A percentile compares a stretch with the other conserved stretches of the same genome.
Conservation (phyloP, 2,329 filamentous ascomycete species). For the Aurifilum marmelostoma region DNA sequence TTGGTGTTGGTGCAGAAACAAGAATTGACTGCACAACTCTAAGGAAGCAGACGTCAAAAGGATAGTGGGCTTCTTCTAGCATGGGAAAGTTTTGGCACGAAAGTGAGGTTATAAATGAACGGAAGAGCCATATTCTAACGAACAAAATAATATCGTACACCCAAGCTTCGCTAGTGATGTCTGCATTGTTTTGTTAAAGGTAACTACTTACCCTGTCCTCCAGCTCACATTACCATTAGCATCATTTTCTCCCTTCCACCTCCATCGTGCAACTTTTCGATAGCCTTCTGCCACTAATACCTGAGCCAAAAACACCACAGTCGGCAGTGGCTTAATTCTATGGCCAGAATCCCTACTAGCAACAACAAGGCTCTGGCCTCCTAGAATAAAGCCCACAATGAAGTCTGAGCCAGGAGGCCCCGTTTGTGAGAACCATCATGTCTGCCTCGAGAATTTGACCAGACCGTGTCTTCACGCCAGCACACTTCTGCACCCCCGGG, state of each 20-base stretch:
- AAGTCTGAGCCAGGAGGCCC: conserved; percentile 60
- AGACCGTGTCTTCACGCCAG: conserved; percentile 35
- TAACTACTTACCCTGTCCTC: conserved; percentile 39
- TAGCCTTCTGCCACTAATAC: conserved; percentile 48
- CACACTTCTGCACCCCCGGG: conserved; percentile 32
- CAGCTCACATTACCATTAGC: conserved; percentile 40
- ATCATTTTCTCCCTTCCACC: conserved; percentile 50
- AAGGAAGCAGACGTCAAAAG: no score
- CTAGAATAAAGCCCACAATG: conserved; percentile 61
- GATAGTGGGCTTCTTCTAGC: no score
- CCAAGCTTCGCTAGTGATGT: no score
- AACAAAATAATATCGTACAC: background rate
- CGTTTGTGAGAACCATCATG: conserved; percentile 54
- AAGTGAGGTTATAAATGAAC: no score
- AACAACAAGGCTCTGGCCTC: conserved; percentile 52
- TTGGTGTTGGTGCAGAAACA: no score
- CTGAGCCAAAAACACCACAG: conserved; percentile 59
- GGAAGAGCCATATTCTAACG: no score
- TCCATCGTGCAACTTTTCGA: conserved; percentile 53
- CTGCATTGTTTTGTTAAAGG: conserved; percentile 33
- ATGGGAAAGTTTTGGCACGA: no score
- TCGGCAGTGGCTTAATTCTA: conserved; percentile 65
- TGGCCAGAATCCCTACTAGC: conserved; percentile 64
- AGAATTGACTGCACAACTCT: no score
- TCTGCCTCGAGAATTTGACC: conserved; percentile 38